phyloP scores from a whole-genome alignment of 768 basidiomycete genomes.

The Boletus sp. region DNA sequence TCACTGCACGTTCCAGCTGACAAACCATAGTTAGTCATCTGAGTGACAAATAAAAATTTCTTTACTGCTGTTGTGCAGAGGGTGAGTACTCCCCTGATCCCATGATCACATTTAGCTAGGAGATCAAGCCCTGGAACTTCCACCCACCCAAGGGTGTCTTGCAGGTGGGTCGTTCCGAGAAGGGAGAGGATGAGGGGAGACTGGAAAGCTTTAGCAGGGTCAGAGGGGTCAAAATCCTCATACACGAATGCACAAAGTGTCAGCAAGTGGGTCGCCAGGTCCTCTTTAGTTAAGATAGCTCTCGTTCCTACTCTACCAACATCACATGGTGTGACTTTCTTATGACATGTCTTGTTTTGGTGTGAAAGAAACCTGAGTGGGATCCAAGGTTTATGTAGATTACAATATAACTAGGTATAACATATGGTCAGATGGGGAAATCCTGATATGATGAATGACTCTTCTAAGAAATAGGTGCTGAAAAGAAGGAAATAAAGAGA shows the following conservation, averaged over 20 bases:
- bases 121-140: background rate
- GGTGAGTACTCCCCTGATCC: background rate
- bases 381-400: no score
- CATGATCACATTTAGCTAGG: no score
- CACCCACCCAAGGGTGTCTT: background rate
- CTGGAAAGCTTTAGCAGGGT: background rate
- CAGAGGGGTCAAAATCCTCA: background rate
- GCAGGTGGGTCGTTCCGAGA: background rate
- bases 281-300: background rate
- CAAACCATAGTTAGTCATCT: background rate
- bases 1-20: background rate
- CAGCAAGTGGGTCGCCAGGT: background rate
- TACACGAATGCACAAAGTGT: background rate
- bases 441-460: no score
- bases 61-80: background rate
- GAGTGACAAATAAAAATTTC: no score
- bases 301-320: no score
- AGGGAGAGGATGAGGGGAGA: background rate
- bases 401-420: no score
- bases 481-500: no score
- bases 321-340: no score
- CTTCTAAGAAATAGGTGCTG: no score
- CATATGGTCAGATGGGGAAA: no score
- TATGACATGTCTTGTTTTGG: no score
- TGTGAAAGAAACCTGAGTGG: no score